Conservation (phyloP, 2,329 filamentous ascomycete species). For the Clarireedia monteithiana region DNA sequence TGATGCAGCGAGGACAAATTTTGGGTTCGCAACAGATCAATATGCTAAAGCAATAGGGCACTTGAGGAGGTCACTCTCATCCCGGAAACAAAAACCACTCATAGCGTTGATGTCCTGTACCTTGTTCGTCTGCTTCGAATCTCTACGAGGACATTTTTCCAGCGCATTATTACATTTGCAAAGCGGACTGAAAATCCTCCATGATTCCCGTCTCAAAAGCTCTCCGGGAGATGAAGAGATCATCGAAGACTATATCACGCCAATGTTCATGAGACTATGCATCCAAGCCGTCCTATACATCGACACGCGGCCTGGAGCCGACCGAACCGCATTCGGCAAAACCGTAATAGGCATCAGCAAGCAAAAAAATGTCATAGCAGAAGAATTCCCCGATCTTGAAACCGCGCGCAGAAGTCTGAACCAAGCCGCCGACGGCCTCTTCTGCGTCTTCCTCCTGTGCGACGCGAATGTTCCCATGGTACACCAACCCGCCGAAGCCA, state of each 20-base stretch:
- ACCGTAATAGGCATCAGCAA: conserved; percentile 14
- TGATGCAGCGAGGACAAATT: conserved; percentile 6
- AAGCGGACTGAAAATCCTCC: conserved; percentile 24
- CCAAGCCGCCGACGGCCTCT: conserved; percentile 20
- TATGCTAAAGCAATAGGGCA: conserved; percentile 26
- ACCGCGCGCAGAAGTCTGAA: conserved; percentile 19
- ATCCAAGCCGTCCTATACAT: conserved; percentile 26
- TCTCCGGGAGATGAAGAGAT: conserved; percentile 12
- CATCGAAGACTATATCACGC: conserved; percentile 20
- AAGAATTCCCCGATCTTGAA: conserved; percentile 19
- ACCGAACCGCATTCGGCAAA: conserved; percentile 15
- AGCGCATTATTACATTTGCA: conserved; percentile 26
- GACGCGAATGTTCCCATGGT: conserved; percentile 13
- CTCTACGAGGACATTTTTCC: conserved; percentile 22
- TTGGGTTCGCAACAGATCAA: conserved; percentile 23
- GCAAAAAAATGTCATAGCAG: conserved; percentile 11
- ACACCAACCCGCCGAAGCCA: conserved; percentile 13
- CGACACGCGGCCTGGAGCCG: conserved; percentile 17
- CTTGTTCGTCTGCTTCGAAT: conserved; percentile 27
- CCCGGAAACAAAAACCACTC: conserved; percentile 19
- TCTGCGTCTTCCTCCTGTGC: conserved; percentile 20
- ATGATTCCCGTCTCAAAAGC: conserved; percentile 11
- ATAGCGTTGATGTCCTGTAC: conserved; percentile 25
- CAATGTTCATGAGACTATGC: conserved; percentile 22
- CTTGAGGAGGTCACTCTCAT: conserved; percentile 18